phyloP scores from a whole-genome alignment of 108 stramenopile genomes.

The Fragilariopsis cylindrus region DNA sequence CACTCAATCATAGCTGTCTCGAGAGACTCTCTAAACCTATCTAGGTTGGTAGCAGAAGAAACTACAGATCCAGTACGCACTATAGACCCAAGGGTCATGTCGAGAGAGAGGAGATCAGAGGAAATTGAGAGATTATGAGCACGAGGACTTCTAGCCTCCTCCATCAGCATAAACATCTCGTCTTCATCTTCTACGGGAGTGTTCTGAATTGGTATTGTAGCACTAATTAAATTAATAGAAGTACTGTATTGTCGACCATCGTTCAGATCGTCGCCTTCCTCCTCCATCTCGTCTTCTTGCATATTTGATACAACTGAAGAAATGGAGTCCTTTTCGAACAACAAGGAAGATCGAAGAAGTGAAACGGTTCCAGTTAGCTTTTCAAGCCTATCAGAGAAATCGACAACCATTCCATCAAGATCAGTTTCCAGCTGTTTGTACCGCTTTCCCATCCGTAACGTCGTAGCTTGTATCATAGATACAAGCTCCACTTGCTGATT shows the following conservation, averaged over 20 bases:
- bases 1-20: constrained; percentile 37
- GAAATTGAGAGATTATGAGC: constrained; percentile 8
- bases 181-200: constrained; percentile 12
- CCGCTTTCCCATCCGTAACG: constrained; percentile 16
- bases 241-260: neutral
- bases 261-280: too few relatives aligned
- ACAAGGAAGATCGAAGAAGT: constrained; percentile 29
- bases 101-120: constrained; percentile 21
- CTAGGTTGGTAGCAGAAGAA: constrained; percentile 13
- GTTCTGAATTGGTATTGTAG: neutral
- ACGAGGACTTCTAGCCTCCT: constrained; percentile 26
- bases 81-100: constrained; percentile 30
- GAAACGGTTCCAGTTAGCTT: constrained; percentile 22
- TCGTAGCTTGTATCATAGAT: neutral
- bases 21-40: constrained; percentile 24
- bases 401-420: constrained; percentile 20
- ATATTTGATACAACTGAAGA: constrained; percentile 15
- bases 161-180: constrained; percentile 27
- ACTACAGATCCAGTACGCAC: constrained; percentile 10
- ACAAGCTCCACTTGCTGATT: neutral
- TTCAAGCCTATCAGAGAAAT: constrained; percentile 19
- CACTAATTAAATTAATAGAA: neutral
- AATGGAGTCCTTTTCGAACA: constrained; percentile 34
- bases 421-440: constrained; percentile 21
- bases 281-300: neutral